phyloP scores from a whole-genome alignment of 2,329 filamentous ascomycete species.

The Rutstroemia sp. region DNA sequence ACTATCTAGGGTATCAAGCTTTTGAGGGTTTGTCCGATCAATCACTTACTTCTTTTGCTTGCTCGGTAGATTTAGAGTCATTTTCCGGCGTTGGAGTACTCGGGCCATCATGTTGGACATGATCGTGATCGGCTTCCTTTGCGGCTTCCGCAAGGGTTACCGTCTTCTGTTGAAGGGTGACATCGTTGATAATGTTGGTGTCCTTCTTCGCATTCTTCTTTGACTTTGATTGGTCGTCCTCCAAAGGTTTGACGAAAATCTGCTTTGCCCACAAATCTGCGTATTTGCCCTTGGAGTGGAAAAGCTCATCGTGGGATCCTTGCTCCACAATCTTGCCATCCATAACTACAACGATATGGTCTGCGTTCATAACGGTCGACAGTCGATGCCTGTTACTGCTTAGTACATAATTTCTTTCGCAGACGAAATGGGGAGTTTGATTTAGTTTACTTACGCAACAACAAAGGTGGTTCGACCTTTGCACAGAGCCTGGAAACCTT shows the following conservation, averaged over 20 bases:
- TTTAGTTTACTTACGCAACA: slow-evolving; percentile 24
- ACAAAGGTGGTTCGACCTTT: slow-evolving; percentile 41
- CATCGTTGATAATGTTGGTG: slow-evolving; percentile 26
- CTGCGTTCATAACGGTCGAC: slow-evolving; percentile 46
- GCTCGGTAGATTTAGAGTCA: background rate
- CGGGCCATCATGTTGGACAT: slow-evolving; percentile 8
- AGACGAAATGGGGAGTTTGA: background rate
- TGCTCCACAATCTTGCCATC: slow-evolving; percentile 43
- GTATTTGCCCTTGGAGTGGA: slow-evolving; percentile 42
- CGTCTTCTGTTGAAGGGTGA: slow-evolving; percentile 16
- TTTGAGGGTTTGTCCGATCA: slow-evolving; percentile 6
- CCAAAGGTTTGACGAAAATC: slow-evolving; percentile 25
- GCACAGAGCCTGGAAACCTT: slow-evolving; percentile 38
- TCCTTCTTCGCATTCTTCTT: slow-evolving; percentile 23
- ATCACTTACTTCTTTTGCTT: slow-evolving; percentile 21
- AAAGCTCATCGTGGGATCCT: slow-evolving; percentile 42
- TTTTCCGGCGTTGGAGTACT: background rate
- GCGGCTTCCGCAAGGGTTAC: slow-evolving; percentile 16
- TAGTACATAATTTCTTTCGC: slow-evolving; percentile 3
- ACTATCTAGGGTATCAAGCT: background rate
- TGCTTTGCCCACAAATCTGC: slow-evolving; percentile 45
- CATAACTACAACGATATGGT: slow-evolving; percentile 46
- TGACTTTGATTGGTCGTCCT: slow-evolving; percentile 16
- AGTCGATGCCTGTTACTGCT: slow-evolving; percentile 35
- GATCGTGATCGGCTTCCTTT: slow-evolving; percentile 8